Base-by-base conservation (phyloP, 2,329 filamentous ascomycete species). In the Ophiostoma australiae region DNA sequence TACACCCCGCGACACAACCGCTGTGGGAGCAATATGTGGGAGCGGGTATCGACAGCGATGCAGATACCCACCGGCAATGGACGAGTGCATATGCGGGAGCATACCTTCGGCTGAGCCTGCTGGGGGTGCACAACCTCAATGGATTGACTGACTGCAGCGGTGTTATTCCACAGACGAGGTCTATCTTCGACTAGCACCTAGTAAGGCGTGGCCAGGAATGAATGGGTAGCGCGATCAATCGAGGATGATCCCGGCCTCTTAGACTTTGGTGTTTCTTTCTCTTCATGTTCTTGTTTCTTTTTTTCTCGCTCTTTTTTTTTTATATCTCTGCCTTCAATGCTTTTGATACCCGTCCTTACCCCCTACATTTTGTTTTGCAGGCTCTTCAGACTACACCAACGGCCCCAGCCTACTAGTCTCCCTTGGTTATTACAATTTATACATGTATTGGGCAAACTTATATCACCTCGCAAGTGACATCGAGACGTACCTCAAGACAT, bases 121-220 rank as follows among this genome's bases (percentile, higher is more conserved):
- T 88, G 13, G 86, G 85, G 3, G 84, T 87, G 17, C 81, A 84
- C 75, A 86, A 86, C 75, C 84, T 87, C 76, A 87, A 87, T 76
- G 76, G 79, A 31, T 77, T 87, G 63, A 84, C 81, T 20, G 85
- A 87, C 73, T 87, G 85, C 80, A 85, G 84, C 11, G 81, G 83
- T 74, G 84, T 84, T 2, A 77, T 87, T 11, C 85, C 82, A 3
- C 70, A 69, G 48, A 7, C 70, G 0, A 71, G 67, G 17, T 27
- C 27, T 2, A 13, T 72, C 41, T 67, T 69, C 20, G 41, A 27
- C 23, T 69, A 3, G 23, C 3, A 15, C 20, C 44, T 20, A 39
- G 37, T 39, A 39, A 1, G 13, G 37, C 37, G 37, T 39, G 8
- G 44, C 20, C 44, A 48, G 41, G 41, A 13, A 17, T 4, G 41